Evolutionary conservation across 441 rosid species (phyloP).

Genomic region (Bocquillonia castaneifolia): DNA sequence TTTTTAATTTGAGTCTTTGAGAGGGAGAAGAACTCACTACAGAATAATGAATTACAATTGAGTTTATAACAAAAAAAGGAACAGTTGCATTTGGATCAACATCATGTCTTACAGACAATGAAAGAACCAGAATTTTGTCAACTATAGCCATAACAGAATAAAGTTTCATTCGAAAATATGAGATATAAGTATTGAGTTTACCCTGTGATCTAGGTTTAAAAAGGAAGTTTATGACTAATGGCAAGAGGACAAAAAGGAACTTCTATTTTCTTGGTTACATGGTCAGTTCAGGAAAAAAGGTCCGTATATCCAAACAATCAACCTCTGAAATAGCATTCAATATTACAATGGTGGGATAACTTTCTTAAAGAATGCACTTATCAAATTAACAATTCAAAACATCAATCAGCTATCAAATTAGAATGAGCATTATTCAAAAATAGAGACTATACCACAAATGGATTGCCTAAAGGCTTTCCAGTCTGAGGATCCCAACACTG

Average conservation of each 20-base stretch:
- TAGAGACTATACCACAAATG: constrained; percentile 48
- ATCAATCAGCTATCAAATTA: neutral
- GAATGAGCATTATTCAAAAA: constrained; percentile 9
- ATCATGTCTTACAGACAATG: neutral
- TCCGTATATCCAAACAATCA: neutral
- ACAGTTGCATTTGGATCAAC: neutral
- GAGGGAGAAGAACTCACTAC: neutral
- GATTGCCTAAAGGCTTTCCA: constrained; percentile 75
- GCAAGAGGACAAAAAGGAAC: neutral
- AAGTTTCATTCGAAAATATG: neutral
- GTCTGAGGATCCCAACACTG: constrained; percentile 83
- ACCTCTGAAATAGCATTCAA: neutral
- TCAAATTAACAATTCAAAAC: neutral
- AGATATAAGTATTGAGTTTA: neutral
- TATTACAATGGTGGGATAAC: neutral
- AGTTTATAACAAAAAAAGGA: neutral
- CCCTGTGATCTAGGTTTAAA: neutral
- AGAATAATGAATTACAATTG: neutral
- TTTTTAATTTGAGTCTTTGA: neutral
- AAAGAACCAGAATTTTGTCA: neutral
- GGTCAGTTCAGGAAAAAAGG: neutral
- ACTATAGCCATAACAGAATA: neutral
- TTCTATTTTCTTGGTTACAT: neutral
- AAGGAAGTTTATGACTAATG: neutral
- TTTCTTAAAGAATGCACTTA: neutral